Evolutionary conservation across 75 land plant genomes (phyloP), one percentile per base, ranked within the genome.

Genomic region (Selaginella tamariscina): DNA sequence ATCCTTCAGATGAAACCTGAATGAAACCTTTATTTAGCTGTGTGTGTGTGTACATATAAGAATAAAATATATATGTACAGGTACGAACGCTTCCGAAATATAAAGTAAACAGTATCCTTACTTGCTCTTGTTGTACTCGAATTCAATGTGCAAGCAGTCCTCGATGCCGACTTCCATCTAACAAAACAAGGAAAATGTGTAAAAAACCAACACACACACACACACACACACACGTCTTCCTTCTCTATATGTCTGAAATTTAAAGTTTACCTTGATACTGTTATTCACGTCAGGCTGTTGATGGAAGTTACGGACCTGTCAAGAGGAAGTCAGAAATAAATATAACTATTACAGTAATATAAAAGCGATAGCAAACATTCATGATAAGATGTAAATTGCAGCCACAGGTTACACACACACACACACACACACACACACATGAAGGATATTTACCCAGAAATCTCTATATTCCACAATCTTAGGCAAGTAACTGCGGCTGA

Each of bases 81-180:
- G n/a, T n/a, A n/a, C n/a, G n/a, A n/a, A n/a, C n/a, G n/a, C n/a
- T n/a, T n/a, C n/a, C n/a, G n/a, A n/a, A n/a, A n/a, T n/a, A n/a
- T n/a, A n/a, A n/a, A n/a, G n/a, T n/a, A n/a, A n/a, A n/a, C n/a
- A n/a, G n/a, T n/a, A n/a, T n/a, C n/a, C 87, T 72, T 82, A 93
- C 98, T 93, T 93, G 96, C 91, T 89, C 82, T 93, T 93, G 68
- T 74, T 85, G 80, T 93, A 93, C 75, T 93, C 98, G 74, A 93
- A 93, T 73, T 93, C 98, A 66, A 93, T 93, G 56, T 93, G 98
- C 32, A 93, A 70, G 81, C 98, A 93, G 75, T 93, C 98, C 78
- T 93, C 98, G 69, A 93, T 93, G 26, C 98, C 98, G 66, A 93
- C 98, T 72, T 93, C 98, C 98, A 93, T 90, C 98, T 93, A 74